Evolutionary conservation across 106 monocot species (phyloP), one percentile per base, ranked within the genome.

Genomic region (Dactylorhiza incarnata): DNA sequence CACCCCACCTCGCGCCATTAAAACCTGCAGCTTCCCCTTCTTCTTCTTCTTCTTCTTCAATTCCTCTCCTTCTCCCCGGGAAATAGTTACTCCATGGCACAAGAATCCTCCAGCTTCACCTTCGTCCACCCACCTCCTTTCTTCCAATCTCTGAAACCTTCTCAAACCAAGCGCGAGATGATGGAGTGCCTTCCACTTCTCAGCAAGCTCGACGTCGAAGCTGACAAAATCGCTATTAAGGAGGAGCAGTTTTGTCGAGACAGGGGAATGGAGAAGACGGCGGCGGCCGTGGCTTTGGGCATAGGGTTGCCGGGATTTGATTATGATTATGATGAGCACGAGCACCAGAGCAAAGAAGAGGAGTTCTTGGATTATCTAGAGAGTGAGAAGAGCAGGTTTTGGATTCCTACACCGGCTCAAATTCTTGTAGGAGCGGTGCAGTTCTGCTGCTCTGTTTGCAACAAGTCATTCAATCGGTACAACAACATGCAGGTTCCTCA

Each of bases 381-480:
- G 26, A 19, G 26, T 75, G 49, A 68, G 22, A 48, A 16, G 14
- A 68, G 43, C 5, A 12, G 17, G 77, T 95, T 78, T 74, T 95
- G 94, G 94, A 91, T 95, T 29, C 94, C 94, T 2, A 91, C 91
- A 22, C 82, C 85, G 2, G 73, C 83, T 16, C 94, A 95, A 78
- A 95, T 95, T 62, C 80, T 95, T 43, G 73, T 81, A 5, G 94
- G 94, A 12, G 89, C 89, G 17, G 87, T 89, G 48, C 89, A 86
- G 72, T 95, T 87, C 71, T 66, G 84, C 48, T 95, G 94, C 81
- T 80, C 82, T 47, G 85, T 95, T 62, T 95, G 94, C 77, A 79
- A 71, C 67, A 95, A 89, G 73, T 80, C 76, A 73, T 95, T 95
- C 89, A 95, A 87, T 49, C 78, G 94, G 54, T 91, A 91, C 78